Conservation (phyloP, 805 yeast genomes). For the Saturnispora halmiae region DNA sequence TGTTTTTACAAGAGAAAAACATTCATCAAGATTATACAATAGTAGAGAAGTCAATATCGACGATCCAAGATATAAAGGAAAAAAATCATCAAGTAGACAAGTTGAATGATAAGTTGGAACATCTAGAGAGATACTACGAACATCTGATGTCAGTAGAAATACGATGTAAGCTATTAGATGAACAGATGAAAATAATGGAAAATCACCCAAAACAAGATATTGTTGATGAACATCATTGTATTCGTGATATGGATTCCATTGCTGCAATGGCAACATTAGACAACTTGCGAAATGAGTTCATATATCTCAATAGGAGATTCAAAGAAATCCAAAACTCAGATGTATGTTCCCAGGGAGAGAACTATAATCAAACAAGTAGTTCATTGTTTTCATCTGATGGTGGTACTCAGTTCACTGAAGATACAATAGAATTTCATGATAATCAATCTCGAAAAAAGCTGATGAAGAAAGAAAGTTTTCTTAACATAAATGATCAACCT, state of each 20-base stretch:
- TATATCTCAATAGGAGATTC: conserved; percentile 27
- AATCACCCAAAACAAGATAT: conserved; percentile 16
- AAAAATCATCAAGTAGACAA: conserved; percentile 15
- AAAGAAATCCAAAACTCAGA: conserved; percentile 11
- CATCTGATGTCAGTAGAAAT: conserved; percentile 26
- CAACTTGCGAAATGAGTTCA: conserved; percentile 34
- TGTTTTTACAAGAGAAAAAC: neutral
- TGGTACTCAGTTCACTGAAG: conserved; percentile 9
- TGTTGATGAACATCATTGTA: conserved; percentile 17
- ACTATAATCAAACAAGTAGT: neutral
- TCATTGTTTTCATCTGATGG: conserved; percentile 11
- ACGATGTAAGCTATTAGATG: conserved; percentile 29
- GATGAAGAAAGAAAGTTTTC: conserved; percentile 26
- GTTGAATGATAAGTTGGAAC: conserved; percentile 20
- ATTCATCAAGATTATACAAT: neutral
- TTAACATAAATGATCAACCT: conserved; percentile 14
- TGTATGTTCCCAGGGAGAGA: neutral
- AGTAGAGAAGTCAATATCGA: neutral
- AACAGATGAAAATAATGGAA: conserved; percentile 26
- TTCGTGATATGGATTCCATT: conserved; percentile 33
- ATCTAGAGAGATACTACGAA: conserved; percentile 23
- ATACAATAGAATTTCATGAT: conserved; percentile 2
- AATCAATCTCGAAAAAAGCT: conserved; percentile 13
- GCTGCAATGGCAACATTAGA: conserved; percentile 39
- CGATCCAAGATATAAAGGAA: neutral